Evolutionary conservation across 2,329 filamentous ascomycete genomes (phyloP), one percentile per base, ranked within the genome.

Genomic region (Leptographium wingfieldii): DNA sequence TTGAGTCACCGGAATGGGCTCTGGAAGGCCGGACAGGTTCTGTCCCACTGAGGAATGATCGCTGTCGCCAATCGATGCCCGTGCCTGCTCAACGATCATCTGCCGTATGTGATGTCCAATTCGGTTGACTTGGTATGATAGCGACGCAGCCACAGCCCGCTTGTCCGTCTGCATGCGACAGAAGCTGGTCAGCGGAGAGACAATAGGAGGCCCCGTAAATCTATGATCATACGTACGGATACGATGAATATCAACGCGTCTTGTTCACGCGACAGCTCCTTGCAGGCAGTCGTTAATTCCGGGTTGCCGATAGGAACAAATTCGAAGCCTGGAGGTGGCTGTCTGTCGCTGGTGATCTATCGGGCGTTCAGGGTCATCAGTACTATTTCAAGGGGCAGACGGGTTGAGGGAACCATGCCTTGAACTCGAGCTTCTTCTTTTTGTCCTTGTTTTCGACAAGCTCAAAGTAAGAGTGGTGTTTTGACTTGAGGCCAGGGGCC

Each of bases 161-260:
- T 29, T 56, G 19, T 51, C 54, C 9, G 49, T 51, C 57, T 57
- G 43, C 19, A 55, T 3, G 1, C 11, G 19, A 9, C 35, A 29
- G 40, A 19, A 16, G 10, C 52, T 12, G 3, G 19, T 35, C 35
- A 19, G 35, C 27, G 22, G 22, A 49, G 7, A 16, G 43, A 31
- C 19, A 31, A 6, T 22, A 25, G 19, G 19, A 9, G 19, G 19
- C 19, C 19, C 7, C 7, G 7, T n/a, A 7, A n/a, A n/a, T 27
- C n/a, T 33, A 10, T 29, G 31, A 19, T 7, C 55, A 56, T 6
- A 16, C 80, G 65, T 76, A 85, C 83, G 67, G 82, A 83, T 55
- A 87, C 83, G 61, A 86, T 85, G 65, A 84, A 86, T 19, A 86
- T 80, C 78, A 84, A 81, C 53, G 81, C 82, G 65, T 77, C 82